Conservation (phyloP, 805 yeast genomes). For the Wickerhamiella slavikovae region DNA sequence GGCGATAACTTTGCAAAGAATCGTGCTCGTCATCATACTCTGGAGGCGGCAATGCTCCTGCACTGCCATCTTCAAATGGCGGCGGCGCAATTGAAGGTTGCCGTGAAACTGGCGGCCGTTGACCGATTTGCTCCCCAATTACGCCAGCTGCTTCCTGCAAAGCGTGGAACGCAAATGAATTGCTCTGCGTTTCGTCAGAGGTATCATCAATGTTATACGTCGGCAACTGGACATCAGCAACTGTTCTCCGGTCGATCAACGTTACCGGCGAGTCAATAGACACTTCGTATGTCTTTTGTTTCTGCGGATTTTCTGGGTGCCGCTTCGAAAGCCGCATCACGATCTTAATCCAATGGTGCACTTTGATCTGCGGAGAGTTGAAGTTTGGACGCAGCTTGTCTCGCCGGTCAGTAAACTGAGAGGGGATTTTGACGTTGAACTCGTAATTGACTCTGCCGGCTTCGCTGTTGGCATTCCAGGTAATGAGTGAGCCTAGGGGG, state of each 20-base stretch:
- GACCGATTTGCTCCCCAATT: neutral
- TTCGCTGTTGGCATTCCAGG: constrained; percentile 10
- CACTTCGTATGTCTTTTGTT: constrained; percentile 82
- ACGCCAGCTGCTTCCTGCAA: constrained; percentile 1
- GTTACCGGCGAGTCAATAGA: constrained; percentile 90
- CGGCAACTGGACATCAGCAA: constrained; percentile 19
- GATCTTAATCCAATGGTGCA: constrained; percentile 90
- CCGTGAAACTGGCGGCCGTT: constrained; percentile 31
- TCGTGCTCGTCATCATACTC: constrained; percentile 8
- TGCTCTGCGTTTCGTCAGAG: constrained; percentile 34
- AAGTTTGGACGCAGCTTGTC: constrained; percentile 67
- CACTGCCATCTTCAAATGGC: constrained; percentile 38
- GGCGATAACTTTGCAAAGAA: constrained; percentile 6
- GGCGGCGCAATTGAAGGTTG: constrained; percentile 44
- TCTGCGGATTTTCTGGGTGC: constrained; percentile 27
- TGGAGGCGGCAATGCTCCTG: constrained; percentile 21
- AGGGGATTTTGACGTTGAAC: constrained; percentile 72
- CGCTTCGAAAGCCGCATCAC: constrained; percentile 56
- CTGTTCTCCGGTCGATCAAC: constrained; percentile 43
- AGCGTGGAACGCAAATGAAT: constrained; percentile 4
- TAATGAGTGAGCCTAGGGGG: constrained; percentile 13
- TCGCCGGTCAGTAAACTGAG: constrained; percentile 32
- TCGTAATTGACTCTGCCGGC: constrained; percentile 46
- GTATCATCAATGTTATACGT: constrained; percentile 21
- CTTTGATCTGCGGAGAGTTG: constrained; percentile 53